Percentiles rank a stretch among this genome's conserved stretches.
phyloP scores from a whole-genome alignment of 306 rosid species.

The Vachellia pachyceras region DNA sequence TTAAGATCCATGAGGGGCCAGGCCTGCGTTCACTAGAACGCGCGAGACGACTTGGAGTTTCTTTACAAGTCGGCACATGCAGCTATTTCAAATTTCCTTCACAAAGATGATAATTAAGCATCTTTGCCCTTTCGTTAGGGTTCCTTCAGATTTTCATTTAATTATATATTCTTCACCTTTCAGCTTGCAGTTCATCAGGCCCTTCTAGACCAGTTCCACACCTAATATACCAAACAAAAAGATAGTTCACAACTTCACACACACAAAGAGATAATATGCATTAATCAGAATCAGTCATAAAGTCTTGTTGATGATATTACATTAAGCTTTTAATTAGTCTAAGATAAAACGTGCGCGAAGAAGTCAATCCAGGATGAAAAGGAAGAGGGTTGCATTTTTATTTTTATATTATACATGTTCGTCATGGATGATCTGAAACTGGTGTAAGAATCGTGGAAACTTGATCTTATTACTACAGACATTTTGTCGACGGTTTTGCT shows the following conservation, averaged over 20 bases:
- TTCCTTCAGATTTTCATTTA: neutral
- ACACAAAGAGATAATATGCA: slow-evolving; percentile 3
- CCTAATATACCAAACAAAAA: neutral
- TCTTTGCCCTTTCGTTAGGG: slow-evolving; percentile 9
- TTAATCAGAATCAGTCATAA: neutral
- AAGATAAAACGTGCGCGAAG: neutral
- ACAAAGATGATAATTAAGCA: neutral
- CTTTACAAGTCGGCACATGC: slow-evolving; percentile 43
- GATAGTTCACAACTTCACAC: neutral
- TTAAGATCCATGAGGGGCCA: slow-evolving; percentile 8
- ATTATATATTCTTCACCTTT: slow-evolving; percentile 3
- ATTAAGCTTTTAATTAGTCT: neutral
- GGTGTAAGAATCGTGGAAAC: neutral
- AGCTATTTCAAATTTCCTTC: neutral
- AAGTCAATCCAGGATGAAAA: slow-evolving; percentile 6
- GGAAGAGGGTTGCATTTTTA: neutral
- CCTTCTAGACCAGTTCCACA: neutral
- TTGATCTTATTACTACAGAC: neutral
- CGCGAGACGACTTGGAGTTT: slow-evolving; percentile 33
- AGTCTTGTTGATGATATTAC: neutral
- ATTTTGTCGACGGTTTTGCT: neutral
- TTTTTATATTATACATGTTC: neutral
- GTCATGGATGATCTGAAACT: neutral
- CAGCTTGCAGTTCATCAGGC: neutral
- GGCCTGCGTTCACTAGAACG: slow-evolving; percentile 32